Conservation (phyloP, 2,329 filamentous ascomycete genomes). For the Trichophaea hybrida region DNA sequence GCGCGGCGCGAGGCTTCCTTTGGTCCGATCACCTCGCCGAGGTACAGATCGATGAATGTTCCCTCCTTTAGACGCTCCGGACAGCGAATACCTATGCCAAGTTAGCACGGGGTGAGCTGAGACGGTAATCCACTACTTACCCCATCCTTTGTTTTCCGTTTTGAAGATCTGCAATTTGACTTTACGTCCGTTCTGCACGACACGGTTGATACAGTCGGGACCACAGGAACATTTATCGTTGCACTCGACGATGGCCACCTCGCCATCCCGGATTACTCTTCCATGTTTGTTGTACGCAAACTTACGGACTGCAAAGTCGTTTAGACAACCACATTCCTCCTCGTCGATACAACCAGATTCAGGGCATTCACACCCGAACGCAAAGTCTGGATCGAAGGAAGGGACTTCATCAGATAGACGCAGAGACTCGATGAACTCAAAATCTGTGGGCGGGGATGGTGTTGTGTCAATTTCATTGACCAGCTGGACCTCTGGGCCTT, state of each 20-base stretch:
- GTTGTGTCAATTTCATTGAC: conserved; percentile 47
- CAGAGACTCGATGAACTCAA: conserved; percentile 53
- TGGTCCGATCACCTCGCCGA: conserved; percentile 55
- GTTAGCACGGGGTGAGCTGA: neutral
- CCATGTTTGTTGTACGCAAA: conserved; percentile 23
- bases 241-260: conserved; percentile 58
- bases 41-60: conserved; percentile 67
- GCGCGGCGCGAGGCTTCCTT: conserved; percentile 52
- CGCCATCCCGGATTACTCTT: conserved; percentile 20
- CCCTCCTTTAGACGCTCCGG: conserved; percentile 50
- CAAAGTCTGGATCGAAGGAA: conserved; percentile 44
- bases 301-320: neutral
- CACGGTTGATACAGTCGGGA: conserved; percentile 52
- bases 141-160: conserved; percentile 63
- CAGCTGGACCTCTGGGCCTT: conserved; percentile 43
- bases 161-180: conserved; percentile 64
- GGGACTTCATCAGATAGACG: conserved; percentile 47
- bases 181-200: conserved; percentile 59
- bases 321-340: conserved; percentile 37
- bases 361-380: conserved; percentile 51
- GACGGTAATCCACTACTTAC: conserved; percentile 32
- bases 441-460: conserved; percentile 44
- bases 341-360: conserved; percentile 27
- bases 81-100: conserved; percentile 45
- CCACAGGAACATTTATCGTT: conserved; percentile 56